phyloP scores from a whole-genome alignment of 768 basidiomycete species.

The Mycena leptocephala region DNA sequence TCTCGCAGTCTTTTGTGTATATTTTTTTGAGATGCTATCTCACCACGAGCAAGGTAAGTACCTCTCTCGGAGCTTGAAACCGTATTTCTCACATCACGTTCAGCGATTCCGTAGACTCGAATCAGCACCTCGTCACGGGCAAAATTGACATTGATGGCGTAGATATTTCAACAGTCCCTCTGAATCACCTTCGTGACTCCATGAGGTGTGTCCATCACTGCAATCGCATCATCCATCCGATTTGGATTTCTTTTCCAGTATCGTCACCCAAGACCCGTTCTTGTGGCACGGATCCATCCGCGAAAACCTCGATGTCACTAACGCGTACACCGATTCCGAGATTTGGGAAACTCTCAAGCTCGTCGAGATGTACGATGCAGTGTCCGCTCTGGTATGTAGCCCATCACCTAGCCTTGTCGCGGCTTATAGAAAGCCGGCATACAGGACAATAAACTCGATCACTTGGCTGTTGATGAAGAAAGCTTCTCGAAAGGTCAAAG shows the following conservation, averaged over 20 bases:
- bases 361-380: constrained; percentile 29
- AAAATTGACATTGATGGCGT: constrained; percentile 28
- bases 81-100: neutral
- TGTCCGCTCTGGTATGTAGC: constrained; percentile 20
- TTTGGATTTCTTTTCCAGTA: neutral
- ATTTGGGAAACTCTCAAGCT: constrained; percentile 30
- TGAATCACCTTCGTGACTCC: constrained; percentile 20
- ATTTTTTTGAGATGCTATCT: constrained; percentile 26
- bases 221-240: neutral
- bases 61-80: neutral
- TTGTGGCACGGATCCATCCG: constrained; percentile 32
- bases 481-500: constrained; percentile 33
- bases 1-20: neutral
- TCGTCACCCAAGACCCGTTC: constrained; percentile 33
- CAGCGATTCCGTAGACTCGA: constrained; percentile 33
- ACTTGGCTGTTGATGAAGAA: constrained; percentile 28
- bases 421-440: neutral
- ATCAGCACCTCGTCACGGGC: constrained; percentile 29
- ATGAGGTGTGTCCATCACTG: constrained; percentile 20
- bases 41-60: constrained; percentile 29
- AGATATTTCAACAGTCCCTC: constrained; percentile 25
- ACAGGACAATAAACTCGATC: constrained; percentile 30
- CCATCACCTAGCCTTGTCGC: too few relatives aligned
- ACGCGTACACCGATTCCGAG: constrained; percentile 22
- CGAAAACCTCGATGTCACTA: constrained; percentile 25